Percentiles rank a stretch among this genome's conserved stretches.
Evolutionary conservation across 345 rosid genomes (phyloP).

Genomic region (Cardiospermum halicacabum): DNA sequence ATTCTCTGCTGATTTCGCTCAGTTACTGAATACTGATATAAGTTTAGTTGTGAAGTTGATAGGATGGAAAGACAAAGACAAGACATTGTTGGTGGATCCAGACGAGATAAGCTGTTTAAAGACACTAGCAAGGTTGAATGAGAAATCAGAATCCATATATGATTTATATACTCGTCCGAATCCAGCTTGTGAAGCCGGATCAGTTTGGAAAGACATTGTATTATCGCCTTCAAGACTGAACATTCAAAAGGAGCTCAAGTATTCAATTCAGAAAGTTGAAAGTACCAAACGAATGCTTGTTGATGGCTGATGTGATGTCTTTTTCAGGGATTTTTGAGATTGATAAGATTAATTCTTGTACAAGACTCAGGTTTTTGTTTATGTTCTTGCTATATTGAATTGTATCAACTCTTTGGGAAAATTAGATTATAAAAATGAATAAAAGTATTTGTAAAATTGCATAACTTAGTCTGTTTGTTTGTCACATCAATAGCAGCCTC

Average conservation of each 20-base stretch:
- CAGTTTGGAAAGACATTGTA: slow-evolving; percentile 95
- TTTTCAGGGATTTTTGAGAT: slow-evolving; percentile 10
- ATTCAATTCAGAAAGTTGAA: slow-evolving; percentile 59
- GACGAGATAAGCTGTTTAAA: slow-evolving; percentile 71
- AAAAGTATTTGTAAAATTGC: too few species aligned
- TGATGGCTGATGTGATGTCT: background rate
- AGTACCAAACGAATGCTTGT: slow-evolving; percentile 28
- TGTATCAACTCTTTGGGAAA: too few species aligned
- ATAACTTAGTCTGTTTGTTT: too few species aligned
- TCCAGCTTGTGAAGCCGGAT: slow-evolving; percentile 64
- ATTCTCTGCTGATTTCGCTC: background rate
- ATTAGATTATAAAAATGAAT: too few species aligned
- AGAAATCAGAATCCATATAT: slow-evolving; percentile 72
- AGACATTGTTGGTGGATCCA: slow-evolving; percentile 80
- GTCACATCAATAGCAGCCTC: too few species aligned
- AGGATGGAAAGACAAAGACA: slow-evolving; percentile 95
- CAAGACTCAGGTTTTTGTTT: slow-evolving; percentile 4
- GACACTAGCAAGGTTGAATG: slow-evolving; percentile 59
- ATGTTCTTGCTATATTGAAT: slow-evolving; percentile 10
- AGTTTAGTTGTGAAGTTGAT: slow-evolving; percentile 53
- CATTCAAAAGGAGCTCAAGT: slow-evolving; percentile 71
- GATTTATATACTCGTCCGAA: slow-evolving; percentile 65
- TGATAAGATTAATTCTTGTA: slow-evolving; percentile 9
- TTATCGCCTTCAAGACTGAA: slow-evolving; percentile 78
- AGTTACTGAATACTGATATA: slow-evolving; percentile 21